Conservation (phyloP, 192 early-diverging fungal species). For the Coemansia sp. region DNA sequence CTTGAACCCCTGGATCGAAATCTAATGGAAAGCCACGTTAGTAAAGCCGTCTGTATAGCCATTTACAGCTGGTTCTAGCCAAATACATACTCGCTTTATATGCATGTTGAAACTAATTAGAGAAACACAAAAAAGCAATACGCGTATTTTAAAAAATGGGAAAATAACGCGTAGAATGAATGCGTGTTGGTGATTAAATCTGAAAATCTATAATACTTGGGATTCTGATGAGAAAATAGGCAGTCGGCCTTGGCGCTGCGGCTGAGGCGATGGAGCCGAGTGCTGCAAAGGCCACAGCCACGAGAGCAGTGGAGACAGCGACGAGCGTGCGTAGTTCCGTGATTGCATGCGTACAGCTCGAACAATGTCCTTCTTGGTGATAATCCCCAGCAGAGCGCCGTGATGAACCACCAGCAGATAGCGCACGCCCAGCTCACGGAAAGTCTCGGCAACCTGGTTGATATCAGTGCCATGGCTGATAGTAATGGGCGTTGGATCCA, state of each 20-base stretch:
- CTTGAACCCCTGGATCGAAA: slow-evolving; percentile 98
- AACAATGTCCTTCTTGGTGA: slow-evolving; percentile 73
- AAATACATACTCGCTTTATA: slow-evolving; percentile 45
- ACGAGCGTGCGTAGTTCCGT: slow-evolving; percentile 22
- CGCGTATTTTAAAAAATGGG: neutral
- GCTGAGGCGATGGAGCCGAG: slow-evolving; percentile 1
- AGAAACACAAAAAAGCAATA: slow-evolving; percentile 2
- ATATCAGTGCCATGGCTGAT: slow-evolving; percentile 61
- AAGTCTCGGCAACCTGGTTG: slow-evolving; percentile 68
- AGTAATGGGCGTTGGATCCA: slow-evolving; percentile 67
- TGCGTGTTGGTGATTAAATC: slow-evolving; percentile 1
- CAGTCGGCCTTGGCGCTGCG: neutral
- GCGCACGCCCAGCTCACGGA: slow-evolving; percentile 64
- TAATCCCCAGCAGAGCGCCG: slow-evolving; percentile 60
- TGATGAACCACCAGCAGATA: slow-evolving; percentile 62
- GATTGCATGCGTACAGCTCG: slow-evolving; percentile 50
- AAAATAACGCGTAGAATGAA: neutral
- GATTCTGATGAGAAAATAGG: slow-evolving; percentile 24
- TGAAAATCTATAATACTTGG: slow-evolving; percentile 15
- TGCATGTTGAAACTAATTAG: slow-evolving; percentile 28
- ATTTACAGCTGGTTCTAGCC: no score
- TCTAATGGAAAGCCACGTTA: slow-evolving; percentile 28
- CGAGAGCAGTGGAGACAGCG: slow-evolving; percentile 17
- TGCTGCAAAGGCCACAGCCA: slow-evolving; percentile 4
- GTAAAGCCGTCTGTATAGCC: no score